Evolutionary conservation across 2,329 filamentous ascomycete species (phyloP), one percentile per base, ranked within the genome.

Genomic region (Epichloe gansuensis): DNA sequence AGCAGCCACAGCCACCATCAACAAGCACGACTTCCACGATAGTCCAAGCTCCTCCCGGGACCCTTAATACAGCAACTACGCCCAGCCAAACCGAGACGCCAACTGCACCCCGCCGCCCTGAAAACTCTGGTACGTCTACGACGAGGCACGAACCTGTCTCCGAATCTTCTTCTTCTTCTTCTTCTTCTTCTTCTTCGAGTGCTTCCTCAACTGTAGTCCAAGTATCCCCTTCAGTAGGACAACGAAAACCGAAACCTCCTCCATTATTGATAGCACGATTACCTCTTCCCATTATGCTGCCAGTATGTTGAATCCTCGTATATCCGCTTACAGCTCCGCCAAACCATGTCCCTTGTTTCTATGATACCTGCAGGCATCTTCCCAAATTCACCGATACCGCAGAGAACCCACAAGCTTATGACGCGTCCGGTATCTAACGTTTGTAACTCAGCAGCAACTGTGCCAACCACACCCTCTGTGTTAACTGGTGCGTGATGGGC

Each of bases 71-170:
- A 15, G 12, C 48, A 3, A 41, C 48, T 5, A 28, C 55, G n/a
- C 38, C 55, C 11, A 38, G 53, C 34, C 45, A 53, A 8, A 38
- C 52, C 2, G 39, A 46, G 47, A 54, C 50, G 12, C 37, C 55
- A 3, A 31, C 53, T 31, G 51, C 50, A 13, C 17, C 52, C 13
- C 42, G 25, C 41, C 53, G 52, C 23, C 55, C 62, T 23, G 56
- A 56, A 34, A 43, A 54, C 51, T 56, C 57, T 52, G 61, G 63
- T 59, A 63, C 57, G 59, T 62, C 63, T 17, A 58, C 58, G 21
- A 57, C 61, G 56, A 62, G 59, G 52, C 56, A 62, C 55, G 54
- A 59, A 50, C 56, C 63, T 60, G 56, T 56, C 57, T 62, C 65
- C 52, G 60, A 62, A 62, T 61, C 64, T 61, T 58, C 58, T 54